Percentiles rank a stretch among this genome's conserved stretches.
These are phyloP conservation scores for Pleurotus djamor DNA, from an alignment of 768 basidiomycete species.

Conservation along the genomic window DNA sequence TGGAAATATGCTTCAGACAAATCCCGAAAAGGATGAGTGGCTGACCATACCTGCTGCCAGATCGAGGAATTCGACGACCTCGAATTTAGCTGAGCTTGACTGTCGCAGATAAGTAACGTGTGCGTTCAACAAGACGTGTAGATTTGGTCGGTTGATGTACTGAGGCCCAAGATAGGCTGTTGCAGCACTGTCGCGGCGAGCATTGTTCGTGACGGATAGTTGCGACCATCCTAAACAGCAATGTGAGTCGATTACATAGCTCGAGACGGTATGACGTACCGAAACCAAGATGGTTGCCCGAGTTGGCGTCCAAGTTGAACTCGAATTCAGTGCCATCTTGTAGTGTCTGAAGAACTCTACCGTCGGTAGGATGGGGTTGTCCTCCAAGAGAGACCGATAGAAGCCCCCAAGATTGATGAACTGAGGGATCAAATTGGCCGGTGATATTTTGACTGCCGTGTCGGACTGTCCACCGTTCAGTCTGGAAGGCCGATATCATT, in stretches of 20 bases:
- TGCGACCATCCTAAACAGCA: constrained; percentile 23
- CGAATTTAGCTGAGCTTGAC: not conserved
- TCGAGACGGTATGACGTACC: constrained; percentile 10
- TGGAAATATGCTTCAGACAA: too few species aligned
- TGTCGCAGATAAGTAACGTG: constrained; percentile 21
- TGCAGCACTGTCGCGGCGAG: constrained; percentile 24
- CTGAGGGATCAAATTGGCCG: constrained; percentile 22
- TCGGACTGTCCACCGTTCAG: constrained; percentile 15
- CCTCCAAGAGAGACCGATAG: constrained; percentile 17
- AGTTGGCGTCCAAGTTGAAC: constrained; percentile 30
- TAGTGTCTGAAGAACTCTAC: constrained; percentile 19
- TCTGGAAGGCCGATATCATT: constrained; percentile 5
- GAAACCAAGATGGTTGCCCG: constrained; percentile 24
- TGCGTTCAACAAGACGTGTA: constrained; percentile 28
- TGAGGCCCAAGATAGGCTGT: constrained; percentile 25
- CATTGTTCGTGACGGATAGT: constrained; percentile 24
- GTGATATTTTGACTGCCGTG: constrained; percentile 19
- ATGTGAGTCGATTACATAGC: not conserved
- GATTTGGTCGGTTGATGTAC: constrained; percentile 23
- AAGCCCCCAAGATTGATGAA: constrained; percentile 20
- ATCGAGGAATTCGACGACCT: not conserved
- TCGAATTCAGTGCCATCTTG: constrained; percentile 22
- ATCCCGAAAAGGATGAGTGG: not conserved
- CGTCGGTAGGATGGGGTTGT: constrained; percentile 13
- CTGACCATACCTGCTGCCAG: not conserved